Evolutionary conservation across 2,329 filamentous ascomycete genomes (phyloP), one percentile per base, ranked within the genome.

Genomic region (Dissoconium aciculare): DNA sequence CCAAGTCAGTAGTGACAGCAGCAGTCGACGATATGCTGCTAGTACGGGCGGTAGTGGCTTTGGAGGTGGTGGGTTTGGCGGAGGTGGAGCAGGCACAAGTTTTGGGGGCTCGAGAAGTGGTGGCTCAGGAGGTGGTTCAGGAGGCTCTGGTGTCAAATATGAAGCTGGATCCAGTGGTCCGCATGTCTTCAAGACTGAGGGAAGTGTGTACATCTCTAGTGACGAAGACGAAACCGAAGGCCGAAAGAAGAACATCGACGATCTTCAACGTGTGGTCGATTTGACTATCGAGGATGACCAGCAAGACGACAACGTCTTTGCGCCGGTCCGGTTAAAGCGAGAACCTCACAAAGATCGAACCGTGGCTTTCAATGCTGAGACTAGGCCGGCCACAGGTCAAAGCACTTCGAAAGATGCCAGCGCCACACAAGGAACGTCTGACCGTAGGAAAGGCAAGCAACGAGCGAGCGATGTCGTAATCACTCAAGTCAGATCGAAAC

Each of bases 291-390:
- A 57, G 11, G 47, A 47, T 12, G 47, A 45, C 28, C 46, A 46
- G 39, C 41, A 27, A 39, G 44, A 41, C 39, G 39, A 32, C n/a
- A 27, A 43, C 26, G 54, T 52, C 1, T 51, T 67, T 26, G 52
- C 57, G 28, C 70, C 70, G 4, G 59, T 73, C 26, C 63, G 70
- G n/a, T 58, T 73, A 28, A 58, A 60, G 33, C 58, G 69, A 36
- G 60, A 64, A 41, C 63, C 67, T 37, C 69, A 72, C 44, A 59
- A 64, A 39, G 67, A 71, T 28, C 59, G 67, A 16, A 54, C 57
- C 2, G 51, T 69, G 15, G 64, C 60, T 24, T 58, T 73, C 33
- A 69, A 53, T 12, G 49, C 57, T 34, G 54, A 51, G 5, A 24
- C 27, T 15, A 30, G 26, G 19, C 8, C 19, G n/a, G 8, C 19